phyloP scores from a whole-genome alignment of 148 eudicot genomes.

The Persicaria tinctoria region DNA sequence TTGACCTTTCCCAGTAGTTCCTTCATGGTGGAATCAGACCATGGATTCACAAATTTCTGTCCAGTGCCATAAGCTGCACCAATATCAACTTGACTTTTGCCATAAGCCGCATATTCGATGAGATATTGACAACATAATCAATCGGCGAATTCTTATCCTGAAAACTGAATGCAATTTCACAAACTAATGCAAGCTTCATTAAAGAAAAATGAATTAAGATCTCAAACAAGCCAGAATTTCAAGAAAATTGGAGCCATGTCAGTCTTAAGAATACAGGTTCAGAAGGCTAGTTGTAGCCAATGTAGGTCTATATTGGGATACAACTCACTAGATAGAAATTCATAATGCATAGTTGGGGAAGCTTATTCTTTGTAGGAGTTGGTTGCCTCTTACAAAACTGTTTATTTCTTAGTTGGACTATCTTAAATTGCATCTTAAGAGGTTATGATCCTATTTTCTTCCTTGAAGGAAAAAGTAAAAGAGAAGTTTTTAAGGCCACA shows the following conservation, averaged over 20 bases:
- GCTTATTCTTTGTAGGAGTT: too few relatives aligned
- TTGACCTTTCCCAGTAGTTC: conserved; percentile 50
- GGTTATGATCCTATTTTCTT: too few relatives aligned
- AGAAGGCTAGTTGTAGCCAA: too few relatives aligned
- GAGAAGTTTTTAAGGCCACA: too few relatives aligned
- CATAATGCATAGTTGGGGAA: too few relatives aligned
- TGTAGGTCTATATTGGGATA: too few relatives aligned
- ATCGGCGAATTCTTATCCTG: conserved; percentile 72
- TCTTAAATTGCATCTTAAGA: too few relatives aligned
- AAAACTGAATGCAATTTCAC: conserved; percentile 80
- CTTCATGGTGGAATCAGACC: conserved; percentile 47
- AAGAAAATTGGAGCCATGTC: not conserved
- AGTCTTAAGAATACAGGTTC: too few relatives aligned
- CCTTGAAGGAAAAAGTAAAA: too few relatives aligned
- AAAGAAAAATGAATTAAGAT: conserved; percentile 21
- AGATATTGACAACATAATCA: conserved; percentile 63
- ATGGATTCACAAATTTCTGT: conserved; percentile 48
- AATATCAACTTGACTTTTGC: conserved; percentile 22
- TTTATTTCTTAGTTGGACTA: too few relatives aligned
- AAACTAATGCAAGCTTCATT: conserved; percentile 78
- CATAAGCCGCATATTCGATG: conserved; percentile 54
- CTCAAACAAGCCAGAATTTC: not conserved
- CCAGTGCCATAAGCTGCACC: conserved; percentile 18
- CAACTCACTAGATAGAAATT: too few relatives aligned
- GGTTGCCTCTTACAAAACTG: too few relatives aligned